Conservation (phyloP, 305 asterid species). For the Fraxinus ornus region DNA sequence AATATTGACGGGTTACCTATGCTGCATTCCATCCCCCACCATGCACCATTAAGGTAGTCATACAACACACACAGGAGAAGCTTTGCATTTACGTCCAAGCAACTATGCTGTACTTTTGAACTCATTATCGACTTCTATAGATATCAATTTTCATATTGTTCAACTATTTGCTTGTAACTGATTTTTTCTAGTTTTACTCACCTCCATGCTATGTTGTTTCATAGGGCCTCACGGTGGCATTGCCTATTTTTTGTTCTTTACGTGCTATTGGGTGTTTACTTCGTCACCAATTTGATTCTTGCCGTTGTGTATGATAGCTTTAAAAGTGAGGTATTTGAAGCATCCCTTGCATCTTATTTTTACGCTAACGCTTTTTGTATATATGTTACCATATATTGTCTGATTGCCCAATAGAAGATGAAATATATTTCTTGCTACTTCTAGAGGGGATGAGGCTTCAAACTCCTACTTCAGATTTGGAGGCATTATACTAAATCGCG, state of each 20-base stretch:
- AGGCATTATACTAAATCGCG: constrained; percentile 9
- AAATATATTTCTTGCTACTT: neutral
- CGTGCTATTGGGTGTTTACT: constrained; percentile 93
- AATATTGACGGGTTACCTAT: constrained; percentile 18
- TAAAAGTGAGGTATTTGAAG: constrained; percentile 68
- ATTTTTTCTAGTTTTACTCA: constrained; percentile 18
- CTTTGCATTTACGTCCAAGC: neutral
- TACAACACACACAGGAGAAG: neutral
- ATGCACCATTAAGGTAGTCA: neutral
- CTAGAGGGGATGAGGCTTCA: constrained; percentile 3
- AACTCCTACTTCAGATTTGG: constrained; percentile 1
- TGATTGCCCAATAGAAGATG: constrained; percentile 6
- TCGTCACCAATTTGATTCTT: constrained; percentile 95
- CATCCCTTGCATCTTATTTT: neutral
- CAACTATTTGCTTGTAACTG: constrained; percentile 2
- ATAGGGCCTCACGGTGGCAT: constrained; percentile 93
- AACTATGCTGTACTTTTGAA: neutral
- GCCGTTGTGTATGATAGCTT: constrained; percentile 99
- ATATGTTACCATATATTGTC: neutral
- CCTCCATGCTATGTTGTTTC: constrained; percentile 27
- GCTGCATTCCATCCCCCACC: neutral
- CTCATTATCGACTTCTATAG: neutral
- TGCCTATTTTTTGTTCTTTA: constrained; percentile 78
- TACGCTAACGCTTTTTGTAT: neutral
- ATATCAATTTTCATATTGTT: neutral